These are phyloP conservation scores for Sporormia fimetaria DNA, from an alignment of 495 filamentous ascomycete species.

Conservation along the genomic window DNA sequence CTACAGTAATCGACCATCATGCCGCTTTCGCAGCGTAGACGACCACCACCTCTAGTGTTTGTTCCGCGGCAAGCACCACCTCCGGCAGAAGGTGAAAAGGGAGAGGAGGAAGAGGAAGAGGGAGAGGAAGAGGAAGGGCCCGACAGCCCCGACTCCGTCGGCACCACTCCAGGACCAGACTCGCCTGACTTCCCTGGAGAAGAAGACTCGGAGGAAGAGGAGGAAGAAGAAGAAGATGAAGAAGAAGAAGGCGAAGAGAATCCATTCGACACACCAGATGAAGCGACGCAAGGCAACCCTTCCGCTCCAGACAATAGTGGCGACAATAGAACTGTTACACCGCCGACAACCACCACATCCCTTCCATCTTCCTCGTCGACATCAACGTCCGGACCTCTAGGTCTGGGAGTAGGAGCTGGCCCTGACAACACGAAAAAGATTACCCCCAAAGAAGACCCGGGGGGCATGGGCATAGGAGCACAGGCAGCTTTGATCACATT, in stretches of 20 bases:
- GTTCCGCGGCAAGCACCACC: constrained; percentile 12
- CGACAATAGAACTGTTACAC: not conserved
- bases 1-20: constrained; percentile 1
- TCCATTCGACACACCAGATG: constrained; percentile 2
- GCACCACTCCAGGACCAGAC: constrained; percentile 1
- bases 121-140: no score
- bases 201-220: no score
- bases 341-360: not conserved
- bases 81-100: no score
- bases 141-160: constrained; percentile 4
- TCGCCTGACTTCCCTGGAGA: constrained; percentile 3
- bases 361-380: not conserved
- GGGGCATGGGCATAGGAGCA: constrained; percentile 10
- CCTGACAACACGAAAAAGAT: not conserved
- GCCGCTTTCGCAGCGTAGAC: constrained; percentile 6
- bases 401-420: not conserved
- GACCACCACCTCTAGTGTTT: constrained; percentile 10
- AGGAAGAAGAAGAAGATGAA: no score
- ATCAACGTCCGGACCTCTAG: not conserved
- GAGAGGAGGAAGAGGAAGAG: no score
- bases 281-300: not conserved
- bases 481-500: constrained; percentile 17
- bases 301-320: not conserved
- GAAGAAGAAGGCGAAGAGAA: no score
- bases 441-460: not conserved